These are phyloP conservation scores for Scheffersomyces ergatensis DNA, from an alignment of 805 yeast species.

Conservation along the genomic window DNA sequence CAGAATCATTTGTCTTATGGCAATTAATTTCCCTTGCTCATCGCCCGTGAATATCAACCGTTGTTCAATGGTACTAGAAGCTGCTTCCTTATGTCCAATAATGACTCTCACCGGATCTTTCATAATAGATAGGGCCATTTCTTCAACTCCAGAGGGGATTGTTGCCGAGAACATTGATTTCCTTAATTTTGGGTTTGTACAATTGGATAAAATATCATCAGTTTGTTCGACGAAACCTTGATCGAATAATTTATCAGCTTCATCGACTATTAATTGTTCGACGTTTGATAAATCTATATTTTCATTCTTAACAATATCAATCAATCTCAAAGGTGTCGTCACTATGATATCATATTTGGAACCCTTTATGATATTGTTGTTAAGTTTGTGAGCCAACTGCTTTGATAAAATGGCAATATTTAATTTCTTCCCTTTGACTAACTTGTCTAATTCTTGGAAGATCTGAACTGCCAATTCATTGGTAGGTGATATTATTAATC, in stretches of 20 bases:
- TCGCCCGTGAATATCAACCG: constrained; percentile 81
- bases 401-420: constrained; percentile 67
- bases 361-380: constrained; percentile 55
- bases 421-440: constrained; percentile 56
- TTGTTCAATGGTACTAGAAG: constrained; percentile 80
- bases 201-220: constrained; percentile 70
- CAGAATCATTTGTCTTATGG: constrained; percentile 83
- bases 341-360: constrained; percentile 76
- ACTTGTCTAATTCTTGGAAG: constrained; percentile 58
- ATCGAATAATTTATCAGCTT: constrained; percentile 92
- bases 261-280: constrained; percentile 84
- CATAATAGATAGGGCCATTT: constrained; percentile 83
- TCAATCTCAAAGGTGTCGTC: constrained; percentile 84
- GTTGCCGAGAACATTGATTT: constrained; percentile 94
- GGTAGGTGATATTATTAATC: constrained; percentile 87
- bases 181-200: constrained; percentile 50
- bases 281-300: constrained; percentile 61
- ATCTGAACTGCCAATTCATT: constrained; percentile 91
- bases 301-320: constrained; percentile 68
- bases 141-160: constrained; percentile 89
- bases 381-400: constrained; percentile 65
- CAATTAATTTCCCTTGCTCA: constrained; percentile 93
- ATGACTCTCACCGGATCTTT: constrained; percentile 79
- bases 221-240: constrained; percentile 86
- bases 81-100: constrained; percentile 93